Evolutionary conservation across 345 rosid species (phyloP).

Genomic region (Litchi chinensis): DNA sequence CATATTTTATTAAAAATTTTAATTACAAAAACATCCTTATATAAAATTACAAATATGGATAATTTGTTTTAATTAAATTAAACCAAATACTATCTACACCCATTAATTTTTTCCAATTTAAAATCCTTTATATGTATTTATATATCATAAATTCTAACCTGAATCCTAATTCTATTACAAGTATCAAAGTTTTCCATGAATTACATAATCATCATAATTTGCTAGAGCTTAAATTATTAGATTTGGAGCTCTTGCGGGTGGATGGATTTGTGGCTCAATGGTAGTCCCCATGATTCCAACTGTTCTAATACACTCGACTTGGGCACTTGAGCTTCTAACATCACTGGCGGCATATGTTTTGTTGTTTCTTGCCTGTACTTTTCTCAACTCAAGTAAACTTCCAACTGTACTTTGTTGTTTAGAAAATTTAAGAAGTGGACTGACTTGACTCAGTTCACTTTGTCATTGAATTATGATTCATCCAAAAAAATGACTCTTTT

Average conservation of each 20-base stretch:
- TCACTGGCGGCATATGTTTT: constrained; percentile 74
- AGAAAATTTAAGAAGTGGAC: neutral
- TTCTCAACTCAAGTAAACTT: constrained; percentile 71
- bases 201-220: no score
- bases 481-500: no score
- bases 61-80: no score
- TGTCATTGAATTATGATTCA: neutral
- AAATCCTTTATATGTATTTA: no score
- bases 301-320: constrained; percentile 64
- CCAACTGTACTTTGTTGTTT: neutral
- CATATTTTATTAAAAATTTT: no score
- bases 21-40: no score
- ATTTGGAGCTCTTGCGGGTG: constrained; percentile 73
- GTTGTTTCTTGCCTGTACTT: constrained; percentile 87
- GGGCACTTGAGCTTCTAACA: constrained; percentile 95
- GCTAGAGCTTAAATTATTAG: constrained; percentile 27
- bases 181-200: no score
- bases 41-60: no score
- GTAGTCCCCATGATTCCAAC: constrained; percentile 85
- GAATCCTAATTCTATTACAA: no score
- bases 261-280: constrained; percentile 86
- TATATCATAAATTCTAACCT: no score
- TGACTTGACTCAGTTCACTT: neutral
- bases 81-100: no score
- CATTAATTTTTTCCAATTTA: no score